Evolutionary conservation across 192 early-diverging fungal genomes (phyloP), one percentile per base, ranked within the genome.

Genomic region (Mortierella alpina): DNA sequence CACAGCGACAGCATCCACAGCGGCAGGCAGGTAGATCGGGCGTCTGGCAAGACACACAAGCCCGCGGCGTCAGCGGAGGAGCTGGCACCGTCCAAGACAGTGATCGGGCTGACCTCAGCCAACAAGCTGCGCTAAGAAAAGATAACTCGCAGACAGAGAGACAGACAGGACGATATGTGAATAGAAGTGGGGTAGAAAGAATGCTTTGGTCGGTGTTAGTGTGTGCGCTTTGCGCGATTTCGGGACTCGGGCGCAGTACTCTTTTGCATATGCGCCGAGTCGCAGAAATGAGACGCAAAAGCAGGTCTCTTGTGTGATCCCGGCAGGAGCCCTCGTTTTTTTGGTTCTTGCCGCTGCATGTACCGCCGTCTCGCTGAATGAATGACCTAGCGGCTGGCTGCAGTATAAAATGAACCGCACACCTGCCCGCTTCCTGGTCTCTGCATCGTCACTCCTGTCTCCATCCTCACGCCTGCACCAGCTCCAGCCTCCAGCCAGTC

Each of bases 11-110:
- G n/a, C n/a, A 50, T 47, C 22, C 15, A 42, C 1, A 53, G 63
- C 39, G 49, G 46, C 50, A 22, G 17, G 12, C 46, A 40, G 12
- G 45, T 14, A 12, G 57, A 48, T 17, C 58, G 57, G 10, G 56
- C 40, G 6, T 70, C 68, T 40, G 46, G 57, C 56, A 59, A 60
- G 47, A 50, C 57, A 3, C 68, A 70, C 23, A 70, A 70, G 58
- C 31, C 66, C 7, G 42, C 56, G 31, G 45, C 54, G 12, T 67
- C 55, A 46, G 23, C 58, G 56, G 66, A 51, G 17, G 64, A 13
- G 3, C 48, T 54, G 41, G 64, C 52, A 44, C 39, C 45, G 20
- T 22, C 54, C 44, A 68, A 68, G 46, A 2, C 20, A 12, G 44
- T 47, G 44, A 58, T 22, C 54, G 40, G 53, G 12, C 46, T 68